phyloP scores from a whole-genome alignment of 352 stramenopile species.

The Phytopythium sindhum region DNA sequence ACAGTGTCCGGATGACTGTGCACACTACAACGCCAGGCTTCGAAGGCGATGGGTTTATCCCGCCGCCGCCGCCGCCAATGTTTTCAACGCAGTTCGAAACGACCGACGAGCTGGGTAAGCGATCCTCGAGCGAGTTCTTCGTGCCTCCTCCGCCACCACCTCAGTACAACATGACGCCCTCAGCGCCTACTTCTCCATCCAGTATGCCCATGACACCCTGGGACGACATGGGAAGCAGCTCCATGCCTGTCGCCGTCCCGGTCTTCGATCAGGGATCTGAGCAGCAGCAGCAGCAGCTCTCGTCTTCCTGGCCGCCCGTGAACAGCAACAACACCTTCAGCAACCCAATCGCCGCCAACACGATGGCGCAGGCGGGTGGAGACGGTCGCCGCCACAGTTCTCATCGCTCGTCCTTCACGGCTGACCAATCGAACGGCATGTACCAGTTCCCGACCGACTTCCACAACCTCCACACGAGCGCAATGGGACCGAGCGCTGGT shows the following conservation, averaged over 20 bases:
- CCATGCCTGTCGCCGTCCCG: conserved; percentile 3
- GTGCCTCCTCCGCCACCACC: conserved; percentile 1
- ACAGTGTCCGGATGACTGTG: conserved; percentile 3
- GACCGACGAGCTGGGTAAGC: not conserved
- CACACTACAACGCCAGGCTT: not conserved
- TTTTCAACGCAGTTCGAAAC: conserved; percentile 5
- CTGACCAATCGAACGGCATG: not conserved
- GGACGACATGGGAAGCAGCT: conserved; percentile 8
- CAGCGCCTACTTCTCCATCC: conserved; percentile 1
- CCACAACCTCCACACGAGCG: conserved; percentile 14
- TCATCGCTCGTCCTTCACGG: not conserved
- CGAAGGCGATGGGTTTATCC: conserved; percentile 14
- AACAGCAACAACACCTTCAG: not conserved
- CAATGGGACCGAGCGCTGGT: not conserved
- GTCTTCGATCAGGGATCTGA: conserved; percentile 2
- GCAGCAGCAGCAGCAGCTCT: not conserved
- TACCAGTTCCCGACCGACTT: conserved; percentile 19
- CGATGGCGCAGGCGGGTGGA: not conserved
- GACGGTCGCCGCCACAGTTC: conserved; percentile 1
- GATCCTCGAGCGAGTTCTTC: conserved; percentile 6
- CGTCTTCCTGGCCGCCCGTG: conserved; percentile 6
- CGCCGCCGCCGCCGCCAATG: conserved; percentile 13
- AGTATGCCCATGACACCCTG: conserved; percentile 4
- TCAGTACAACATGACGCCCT: not conserved
- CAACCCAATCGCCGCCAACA: not conserved